Evolutionary conservation across 371 early-diverging fungal genomes (phyloP).

Genomic region (Mucor plumbeus): DNA sequence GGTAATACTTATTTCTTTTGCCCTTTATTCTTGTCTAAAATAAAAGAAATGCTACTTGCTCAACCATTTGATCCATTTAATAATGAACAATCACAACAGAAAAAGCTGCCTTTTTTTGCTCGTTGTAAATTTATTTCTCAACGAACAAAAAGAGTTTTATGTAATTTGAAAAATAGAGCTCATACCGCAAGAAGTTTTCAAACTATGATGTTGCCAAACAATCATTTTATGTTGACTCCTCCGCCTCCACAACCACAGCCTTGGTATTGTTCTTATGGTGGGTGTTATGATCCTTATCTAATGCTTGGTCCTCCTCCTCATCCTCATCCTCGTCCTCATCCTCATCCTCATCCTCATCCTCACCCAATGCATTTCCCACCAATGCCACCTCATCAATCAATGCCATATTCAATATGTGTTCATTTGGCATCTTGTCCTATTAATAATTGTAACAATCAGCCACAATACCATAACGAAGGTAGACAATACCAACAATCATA

Average conservation of each 20-base stretch:
- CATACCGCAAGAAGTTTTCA: neutral
- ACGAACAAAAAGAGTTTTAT: constrained; percentile 2
- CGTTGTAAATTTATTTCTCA: neutral
- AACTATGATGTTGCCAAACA: constrained; percentile 7
- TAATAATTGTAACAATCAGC: neutral
- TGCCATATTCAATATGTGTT: constrained; percentile 5
- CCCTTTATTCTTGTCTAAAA: neutral
- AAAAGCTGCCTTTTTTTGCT: neutral
- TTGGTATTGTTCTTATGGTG: neutral
- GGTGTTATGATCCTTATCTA: neutral
- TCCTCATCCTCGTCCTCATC: too few species aligned
- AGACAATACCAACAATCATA: neutral
- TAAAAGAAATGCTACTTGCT: constrained; percentile 10
- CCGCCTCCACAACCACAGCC: neutral
- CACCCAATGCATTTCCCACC: neutral
- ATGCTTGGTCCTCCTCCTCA: constrained; percentile 6
- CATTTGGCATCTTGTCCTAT: constrained; percentile 3
- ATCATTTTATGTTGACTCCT: neutral
- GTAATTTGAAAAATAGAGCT: neutral
- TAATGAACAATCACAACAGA: neutral
- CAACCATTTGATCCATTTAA: constrained; percentile 15
- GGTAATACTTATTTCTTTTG: neutral
- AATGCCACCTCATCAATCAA: neutral
- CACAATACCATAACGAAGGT: neutral
- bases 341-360: too few species aligned